Conservation (phyloP, 1,284 basidiomycete species). For the Puccinia hordei region DNA sequence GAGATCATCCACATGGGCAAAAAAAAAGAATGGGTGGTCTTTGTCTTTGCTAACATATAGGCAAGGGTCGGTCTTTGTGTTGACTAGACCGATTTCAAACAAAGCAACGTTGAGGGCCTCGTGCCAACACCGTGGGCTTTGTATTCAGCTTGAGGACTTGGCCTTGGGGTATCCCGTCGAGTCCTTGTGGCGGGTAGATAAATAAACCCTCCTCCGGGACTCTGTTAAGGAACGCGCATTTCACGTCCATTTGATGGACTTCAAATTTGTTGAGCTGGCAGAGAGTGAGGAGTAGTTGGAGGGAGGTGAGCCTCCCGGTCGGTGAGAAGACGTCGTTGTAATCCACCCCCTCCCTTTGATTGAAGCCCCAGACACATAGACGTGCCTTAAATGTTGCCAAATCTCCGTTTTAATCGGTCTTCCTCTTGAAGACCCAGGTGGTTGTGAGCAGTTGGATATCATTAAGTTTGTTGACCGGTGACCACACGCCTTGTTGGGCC, state of each 20-base stretch:
- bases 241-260: constrained; percentile 29
- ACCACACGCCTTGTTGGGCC: not conserved
- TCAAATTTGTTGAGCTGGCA: not conserved
- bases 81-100: too few species aligned
- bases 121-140: constrained; percentile 26
- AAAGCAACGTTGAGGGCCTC: not conserved
- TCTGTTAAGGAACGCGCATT: constrained; percentile 26
- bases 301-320: not conserved
- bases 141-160: not conserved
- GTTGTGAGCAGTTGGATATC: not conserved
- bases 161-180: not conserved
- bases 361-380: constrained; percentile 14
- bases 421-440: constrained; percentile 34
- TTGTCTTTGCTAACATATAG: constrained; percentile 13
- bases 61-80: too few species aligned
- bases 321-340: constrained; percentile 11
- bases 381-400: constrained; percentile 11
- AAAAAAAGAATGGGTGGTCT: too few species aligned
- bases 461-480: not conserved
- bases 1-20: constrained; percentile 11
- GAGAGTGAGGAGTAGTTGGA: not conserved
- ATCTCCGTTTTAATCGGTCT: not conserved
- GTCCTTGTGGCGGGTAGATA: not conserved
- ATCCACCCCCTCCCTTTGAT: not conserved
- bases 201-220: not conserved